phyloP scores from a whole-genome alignment of 2,329 filamentous ascomycete species.

The Aureobasidium musti region DNA sequence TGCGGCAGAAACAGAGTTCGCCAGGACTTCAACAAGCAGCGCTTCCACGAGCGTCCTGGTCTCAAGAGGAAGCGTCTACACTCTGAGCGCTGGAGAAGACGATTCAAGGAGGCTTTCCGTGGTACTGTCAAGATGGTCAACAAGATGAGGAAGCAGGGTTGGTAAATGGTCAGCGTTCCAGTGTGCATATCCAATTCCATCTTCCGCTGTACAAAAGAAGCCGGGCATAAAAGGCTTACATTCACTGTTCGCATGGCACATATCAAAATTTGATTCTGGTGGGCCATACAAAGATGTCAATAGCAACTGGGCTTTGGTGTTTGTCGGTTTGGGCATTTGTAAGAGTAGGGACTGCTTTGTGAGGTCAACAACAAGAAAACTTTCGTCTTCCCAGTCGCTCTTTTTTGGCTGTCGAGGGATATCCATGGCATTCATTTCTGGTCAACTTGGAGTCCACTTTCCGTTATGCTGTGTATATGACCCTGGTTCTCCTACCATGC shows the following conservation, averaged over 20 bases:
- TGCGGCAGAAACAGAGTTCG: constrained; percentile 60
- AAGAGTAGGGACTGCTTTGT: neutral
- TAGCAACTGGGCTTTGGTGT: neutral
- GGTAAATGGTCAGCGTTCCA: constrained; percentile 54
- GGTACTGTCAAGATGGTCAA: constrained; percentile 68
- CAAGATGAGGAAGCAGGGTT: constrained; percentile 74
- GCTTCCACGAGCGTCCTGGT: constrained; percentile 73
- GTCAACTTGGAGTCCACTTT: neutral
- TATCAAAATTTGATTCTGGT: neutral
- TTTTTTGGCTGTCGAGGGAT: neutral
- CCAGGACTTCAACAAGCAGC: constrained; percentile 59
- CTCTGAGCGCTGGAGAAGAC: constrained; percentile 78
- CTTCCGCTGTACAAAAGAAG: neutral
- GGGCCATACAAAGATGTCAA: neutral
- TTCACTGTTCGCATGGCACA: neutral
- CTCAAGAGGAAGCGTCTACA: constrained; percentile 78
- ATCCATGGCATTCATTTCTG: neutral
- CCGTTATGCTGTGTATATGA: neutral
- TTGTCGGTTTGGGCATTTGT: neutral
- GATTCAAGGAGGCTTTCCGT: constrained; percentile 76
- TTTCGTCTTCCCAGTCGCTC: neutral
- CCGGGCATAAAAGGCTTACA: neutral
- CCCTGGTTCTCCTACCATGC: neutral
- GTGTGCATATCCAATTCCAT: neutral
- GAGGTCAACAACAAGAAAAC: neutral